These are phyloP conservation scores for Solanum chmielewskii DNA, from an alignment of 257 asterid genomes.

Conservation along the genomic window DNA sequence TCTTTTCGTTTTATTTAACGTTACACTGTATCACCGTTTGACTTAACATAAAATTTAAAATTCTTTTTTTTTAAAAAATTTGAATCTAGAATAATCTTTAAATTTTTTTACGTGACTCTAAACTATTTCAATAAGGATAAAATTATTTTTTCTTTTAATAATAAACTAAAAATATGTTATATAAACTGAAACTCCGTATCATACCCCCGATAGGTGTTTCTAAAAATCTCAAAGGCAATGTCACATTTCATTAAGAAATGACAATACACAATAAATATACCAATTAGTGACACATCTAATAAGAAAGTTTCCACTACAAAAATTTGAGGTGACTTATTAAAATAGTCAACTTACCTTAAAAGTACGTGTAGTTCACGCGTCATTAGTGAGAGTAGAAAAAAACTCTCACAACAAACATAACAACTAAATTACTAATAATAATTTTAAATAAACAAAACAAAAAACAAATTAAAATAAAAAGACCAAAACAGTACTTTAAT, in stretches of 20 bases:
- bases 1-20: neutral
- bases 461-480: neutral
- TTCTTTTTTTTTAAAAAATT: no score
- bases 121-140: no score
- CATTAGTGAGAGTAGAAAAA: neutral
- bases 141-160: no score
- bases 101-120: no score
- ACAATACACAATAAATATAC: neutral
- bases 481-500: slow-evolving; percentile 19
- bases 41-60: no score
- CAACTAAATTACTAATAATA: neutral
- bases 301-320: neutral
- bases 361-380: neutral
- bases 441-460: neutral
- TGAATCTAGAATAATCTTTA: no score
- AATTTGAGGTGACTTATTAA: neutral
- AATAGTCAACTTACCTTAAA: neutral
- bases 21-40: no score
- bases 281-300: neutral
- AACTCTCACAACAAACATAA: neutral
- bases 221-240: neutral
- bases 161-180: no score
- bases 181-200: neutral
- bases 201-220: neutral
- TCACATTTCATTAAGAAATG: neutral